Evolutionary conservation across 768 basidiomycete genomes (phyloP), one percentile per base, ranked within the genome.

Genomic region (Suillus cothurnatus): DNA sequence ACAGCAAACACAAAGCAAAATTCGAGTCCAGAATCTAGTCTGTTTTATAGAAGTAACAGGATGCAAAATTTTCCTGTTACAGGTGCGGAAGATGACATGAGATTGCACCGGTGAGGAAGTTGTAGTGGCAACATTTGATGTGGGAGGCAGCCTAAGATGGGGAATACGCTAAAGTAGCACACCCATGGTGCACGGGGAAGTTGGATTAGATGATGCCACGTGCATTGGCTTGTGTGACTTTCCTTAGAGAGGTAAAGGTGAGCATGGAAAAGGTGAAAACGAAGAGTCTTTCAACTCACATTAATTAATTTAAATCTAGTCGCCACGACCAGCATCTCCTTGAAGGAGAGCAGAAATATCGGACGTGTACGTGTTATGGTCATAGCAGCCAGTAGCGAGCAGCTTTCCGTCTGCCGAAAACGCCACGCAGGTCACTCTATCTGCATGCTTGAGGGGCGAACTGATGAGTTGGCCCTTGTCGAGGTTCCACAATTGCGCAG

Each of bases 401-500:
- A 83, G 88, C 76, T 93, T 94, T 34, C 96, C 95, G 76, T 98
- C 95, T 15, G 94, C 92, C 61, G 94, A 97, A 79, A 97, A 97
- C 65, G 92, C 86, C 36, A 97, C 94, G 72, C 95, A 97, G 19
- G 9, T 32, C 19, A 55, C 31, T n/a, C 11, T 11, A 3, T 55
- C 19, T 55, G 31, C 53, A n/a, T 55, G 53, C 19, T 55, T 19
- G 31, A 55, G 53, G 9, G 53, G 53, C 11, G 53, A 32, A 32
- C 50, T 19, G 19, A 55, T 55, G 28, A 31, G 31, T 21, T 55
- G 31, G 19, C 53, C 53, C 19, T 55, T 55, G 9, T 32, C 21
- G 31, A 55, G 53, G 53, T 55, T 55, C 53, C 53, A 55, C 11
- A 55, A 55, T 55, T 12, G 53, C 31, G 21, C 53, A 21, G 53